Evolutionary conservation across 495 filamentous ascomycete species (phyloP).

Genomic region (Neurospora hispaniola): DNA sequence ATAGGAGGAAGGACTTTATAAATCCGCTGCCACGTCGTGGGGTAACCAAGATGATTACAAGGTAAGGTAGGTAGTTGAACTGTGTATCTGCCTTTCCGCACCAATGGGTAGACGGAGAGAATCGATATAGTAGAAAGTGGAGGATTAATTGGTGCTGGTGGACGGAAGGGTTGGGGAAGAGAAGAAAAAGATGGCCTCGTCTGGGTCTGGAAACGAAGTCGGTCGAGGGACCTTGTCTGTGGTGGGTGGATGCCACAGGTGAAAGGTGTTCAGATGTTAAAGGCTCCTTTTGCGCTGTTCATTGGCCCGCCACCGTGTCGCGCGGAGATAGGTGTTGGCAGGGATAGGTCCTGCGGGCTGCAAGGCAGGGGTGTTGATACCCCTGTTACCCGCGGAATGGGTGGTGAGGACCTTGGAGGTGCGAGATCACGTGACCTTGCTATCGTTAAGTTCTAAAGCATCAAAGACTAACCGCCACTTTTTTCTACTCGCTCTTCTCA

Average conservation of each 20-base stretch:
- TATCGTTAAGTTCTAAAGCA: neutral
- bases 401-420: neutral
- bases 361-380: neutral
- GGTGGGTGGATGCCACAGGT: conserved; percentile 11
- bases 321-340: neutral
- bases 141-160: neutral
- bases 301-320: neutral
- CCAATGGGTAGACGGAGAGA: neutral
- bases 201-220: conserved; percentile 1
- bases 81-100: neutral
- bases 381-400: neutral
- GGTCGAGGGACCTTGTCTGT: neutral
- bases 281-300: conserved; percentile 4
- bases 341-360: neutral
- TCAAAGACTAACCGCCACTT: neutral
- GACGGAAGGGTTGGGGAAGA: neutral
- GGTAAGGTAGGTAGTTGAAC: neutral
- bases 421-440: neutral
- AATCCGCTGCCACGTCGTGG: neutral
- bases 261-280: conserved; percentile 30
- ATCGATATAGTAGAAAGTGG: neutral
- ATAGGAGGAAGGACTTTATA: neutral
- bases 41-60: neutral
- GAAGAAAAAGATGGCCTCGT: conserved; percentile 5
- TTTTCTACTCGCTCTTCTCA: neutral